Evolutionary conservation across 768 basidiomycete species (phyloP).

Genomic region (Sistotremastrum suecicum): DNA sequence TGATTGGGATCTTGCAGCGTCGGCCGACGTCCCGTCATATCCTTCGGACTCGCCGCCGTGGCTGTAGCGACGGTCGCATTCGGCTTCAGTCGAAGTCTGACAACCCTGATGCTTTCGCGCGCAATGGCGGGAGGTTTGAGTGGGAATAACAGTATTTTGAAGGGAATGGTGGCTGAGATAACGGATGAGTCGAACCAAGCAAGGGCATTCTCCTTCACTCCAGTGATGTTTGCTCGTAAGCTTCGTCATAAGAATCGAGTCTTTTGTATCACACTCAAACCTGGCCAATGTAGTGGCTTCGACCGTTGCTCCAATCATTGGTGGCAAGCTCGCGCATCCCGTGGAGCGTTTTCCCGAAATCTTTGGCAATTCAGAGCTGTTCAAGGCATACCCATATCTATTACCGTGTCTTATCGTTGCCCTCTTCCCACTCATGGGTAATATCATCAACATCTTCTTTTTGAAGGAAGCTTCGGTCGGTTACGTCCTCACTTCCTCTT

Average conservation of each 20-base stretch:
- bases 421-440: constrained; percentile 20
- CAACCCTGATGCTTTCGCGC: no score
- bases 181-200: constrained; percentile 29
- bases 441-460: constrained; percentile 19
- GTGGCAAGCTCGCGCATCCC: constrained; percentile 40
- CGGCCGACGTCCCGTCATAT: constrained; percentile 48
- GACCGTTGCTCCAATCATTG: constrained; percentile 30
- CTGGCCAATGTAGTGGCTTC: constrained; percentile 6
- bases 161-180: constrained; percentile 30
- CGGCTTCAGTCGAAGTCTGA: no score
- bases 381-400: constrained; percentile 38
- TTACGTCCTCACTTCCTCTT: no score
- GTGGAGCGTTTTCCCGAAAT: constrained; percentile 35
- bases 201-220: constrained; percentile 24
- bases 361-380: constrained; percentile 32
- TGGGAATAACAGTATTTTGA: constrained; percentile 33
- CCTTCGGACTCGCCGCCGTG: constrained; percentile 22
- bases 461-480: constrained; percentile 25
- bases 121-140: constrained; percentile 16
- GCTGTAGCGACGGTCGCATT: no score
- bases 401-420: constrained; percentile 27
- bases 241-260: no score
- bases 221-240: constrained; percentile 9
- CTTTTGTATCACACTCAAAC: no score
- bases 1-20: no score